phyloP scores from a whole-genome alignment of 2,329 filamentous ascomycete species.

The Aspergillus japonicus region DNA sequence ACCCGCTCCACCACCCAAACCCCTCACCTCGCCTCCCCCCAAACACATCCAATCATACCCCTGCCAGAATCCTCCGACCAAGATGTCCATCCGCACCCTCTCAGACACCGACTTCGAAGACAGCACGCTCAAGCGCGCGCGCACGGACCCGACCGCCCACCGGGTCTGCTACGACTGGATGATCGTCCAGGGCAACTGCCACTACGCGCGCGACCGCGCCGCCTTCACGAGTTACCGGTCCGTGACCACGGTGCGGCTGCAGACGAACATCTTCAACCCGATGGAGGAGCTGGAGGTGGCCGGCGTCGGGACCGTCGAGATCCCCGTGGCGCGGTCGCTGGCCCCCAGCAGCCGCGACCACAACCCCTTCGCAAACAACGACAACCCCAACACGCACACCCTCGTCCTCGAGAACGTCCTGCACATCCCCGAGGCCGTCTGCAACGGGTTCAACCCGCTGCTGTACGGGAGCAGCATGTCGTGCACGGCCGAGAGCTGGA shows the following conservation, averaged over 20 bases:
- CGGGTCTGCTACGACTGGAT: constrained; percentile 38
- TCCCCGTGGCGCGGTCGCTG: constrained; percentile 25
- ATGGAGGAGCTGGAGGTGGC: constrained; percentile 26
- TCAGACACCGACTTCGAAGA: background rate
- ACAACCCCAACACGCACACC: constrained; percentile 12
- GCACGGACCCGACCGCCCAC: constrained; percentile 27
- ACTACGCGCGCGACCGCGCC: constrained; percentile 34
- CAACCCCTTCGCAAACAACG: constrained; percentile 10
- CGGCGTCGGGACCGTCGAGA: constrained; percentile 35
- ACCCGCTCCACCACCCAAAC: no score
- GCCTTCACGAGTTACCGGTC: constrained; percentile 32
- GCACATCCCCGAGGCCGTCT: constrained; percentile 36
- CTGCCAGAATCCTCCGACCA: background rate
- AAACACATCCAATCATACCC: background rate
- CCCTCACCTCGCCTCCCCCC: no score
- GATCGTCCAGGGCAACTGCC: constrained; percentile 29
- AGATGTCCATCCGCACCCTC: background rate
- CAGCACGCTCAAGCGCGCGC: background rate
- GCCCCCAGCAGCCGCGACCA: background rate
- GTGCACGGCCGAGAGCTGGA: constrained; percentile 21
- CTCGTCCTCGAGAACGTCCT: constrained; percentile 34
- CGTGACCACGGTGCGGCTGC: constrained; percentile 16
- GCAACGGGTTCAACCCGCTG: constrained; percentile 32
- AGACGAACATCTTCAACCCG: constrained; percentile 25
- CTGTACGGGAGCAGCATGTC: constrained; percentile 26